Evolutionary conservation across 2,329 filamentous ascomycete genomes (phyloP), one percentile per base, ranked within the genome.

Genomic region (Cladosporium sp.): DNA sequence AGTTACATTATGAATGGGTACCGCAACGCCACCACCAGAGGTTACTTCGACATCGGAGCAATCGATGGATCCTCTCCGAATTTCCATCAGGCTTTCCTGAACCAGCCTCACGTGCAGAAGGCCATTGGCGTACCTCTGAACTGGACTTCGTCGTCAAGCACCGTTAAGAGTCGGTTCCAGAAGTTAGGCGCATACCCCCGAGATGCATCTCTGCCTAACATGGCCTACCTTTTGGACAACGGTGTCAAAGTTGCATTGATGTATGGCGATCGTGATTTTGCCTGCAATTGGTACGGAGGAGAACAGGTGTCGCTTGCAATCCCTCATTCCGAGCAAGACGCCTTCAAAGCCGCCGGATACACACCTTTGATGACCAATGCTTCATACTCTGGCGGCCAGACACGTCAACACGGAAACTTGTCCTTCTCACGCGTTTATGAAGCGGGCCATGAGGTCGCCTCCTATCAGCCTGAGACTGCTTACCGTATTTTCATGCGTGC

Each of bases 161-260:
- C 81, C 14, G 84, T 86, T 1, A 76, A 77, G 5, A 18, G 55
- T 12, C 64, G 59, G 12, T 72, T 72, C 64, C 38, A 64, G 7
- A 57, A 67, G 66, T 79, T 80, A 6, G 82, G 82, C 38, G 81
- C 83, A 67, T 72, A 77, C 26, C 74, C 78, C 64, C 77, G 80
- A 18, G 78, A 74, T 18, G 76, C 74, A 1, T 75, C 78, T 52
- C 65, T 82, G 15, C 69, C 76, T 2, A 78, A 80, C 55, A 68
- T 84, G 12, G 77, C 75, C 6, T 75, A 75, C 18, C 73, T 84
- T 21, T 74, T 84, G 21, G 72, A 74, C 34, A 73, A 78, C 4
- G 79, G 80, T 41, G 74, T 84, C 59, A 80, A 87, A 24, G 85
- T 95, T 28, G 88, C 89, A 6, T 79, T 95, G 67, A 84, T 93